Evolutionary conservation across 805 yeast genomes (phyloP), one percentile per base, ranked within the genome.

Genomic region (Kodamaea kaohsiungensis): DNA sequence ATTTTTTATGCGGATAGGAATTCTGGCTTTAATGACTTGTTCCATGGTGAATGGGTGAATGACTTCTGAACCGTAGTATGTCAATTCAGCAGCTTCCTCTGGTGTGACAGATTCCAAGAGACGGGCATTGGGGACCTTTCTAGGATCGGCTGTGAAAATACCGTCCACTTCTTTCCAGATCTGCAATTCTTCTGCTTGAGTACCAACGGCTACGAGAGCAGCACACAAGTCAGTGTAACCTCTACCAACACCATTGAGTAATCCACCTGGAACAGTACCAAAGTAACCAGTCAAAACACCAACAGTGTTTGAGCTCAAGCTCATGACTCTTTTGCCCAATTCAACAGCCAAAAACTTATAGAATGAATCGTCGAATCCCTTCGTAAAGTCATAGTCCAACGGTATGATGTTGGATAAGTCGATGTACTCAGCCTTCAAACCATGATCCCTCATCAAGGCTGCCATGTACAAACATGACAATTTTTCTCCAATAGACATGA

Each of bases 81-180:
- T 95, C 70, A 95, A 82, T 75, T 95, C 99, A 0, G 98, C 95
- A 3, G 99, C 99, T 75, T 95, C 99, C 67, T 95, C 98, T 3
- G 99, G 99, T 0, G 98, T 95, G 58, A 95, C 97, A 51, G 91
- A 84, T 54, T 85, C 83, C 59, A 95, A 78, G 50, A 93, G 77
- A 62, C 96, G 80, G 2, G 99, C 99, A 53, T 84, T 85, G 38
- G 91, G 87, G 27, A 95, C 98, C 64, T 95, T 95, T 57, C 99
- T 80, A 42, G 99, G 99, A 69, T 95, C 99, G 2, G 99, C 99
- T 0, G 98, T 92, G 77, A 95, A 95, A 40, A 95, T 95, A 63
- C 99, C 99, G 69, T 95, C 99, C 51, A 95, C 99, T 76, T 95
- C 99, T 65, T 95, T 95, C 99, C 99, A 95, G 49, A 95, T 90